Percentiles rank a stretch among this genome's conserved stretches.
Evolutionary conservation across 441 rosid genomes (phyloP).

Genomic region (Populus hybrid): DNA sequence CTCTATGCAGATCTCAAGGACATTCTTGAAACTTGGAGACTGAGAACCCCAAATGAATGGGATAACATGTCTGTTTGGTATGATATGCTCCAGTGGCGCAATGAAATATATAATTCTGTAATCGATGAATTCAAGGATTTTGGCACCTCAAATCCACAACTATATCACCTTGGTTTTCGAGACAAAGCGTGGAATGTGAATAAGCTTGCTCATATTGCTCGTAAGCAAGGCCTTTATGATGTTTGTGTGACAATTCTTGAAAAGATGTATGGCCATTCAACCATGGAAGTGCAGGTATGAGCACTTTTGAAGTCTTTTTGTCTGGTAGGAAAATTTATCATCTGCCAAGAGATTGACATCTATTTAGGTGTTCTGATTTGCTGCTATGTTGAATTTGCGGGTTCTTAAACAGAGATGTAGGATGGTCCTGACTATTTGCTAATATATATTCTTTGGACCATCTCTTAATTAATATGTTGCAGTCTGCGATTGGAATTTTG

Average conservation of each 20-base stretch:
- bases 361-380: no score
- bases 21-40: conserved; percentile 97
- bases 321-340: background rate
- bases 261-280: conserved; percentile 96
- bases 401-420: background rate
- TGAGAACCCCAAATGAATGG: conserved; percentile 97
- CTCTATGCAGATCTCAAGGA: conserved; percentile 94
- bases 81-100: conserved; percentile 98
- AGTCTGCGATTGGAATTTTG: background rate
- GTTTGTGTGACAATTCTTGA: conserved; percentile 90
- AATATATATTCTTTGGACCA: background rate
- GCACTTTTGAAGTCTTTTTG: background rate
- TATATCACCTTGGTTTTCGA: conserved; percentile 96
- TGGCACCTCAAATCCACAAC: conserved; percentile 65
- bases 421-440: background rate
- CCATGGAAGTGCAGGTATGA: conserved; percentile 98
- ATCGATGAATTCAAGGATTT: conserved; percentile 96
- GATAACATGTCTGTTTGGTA: conserved; percentile 96
- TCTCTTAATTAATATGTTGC: background rate
- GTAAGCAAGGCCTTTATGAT: conserved; percentile 95
- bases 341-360: background rate
- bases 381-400: background rate
- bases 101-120: conserved; percentile 90
- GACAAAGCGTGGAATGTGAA: conserved; percentile 99
- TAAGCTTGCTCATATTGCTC: conserved; percentile 95